These are phyloP conservation scores for Lachancea sp. DNA, from an alignment of 805 yeast genomes.

Conservation along the genomic window DNA sequence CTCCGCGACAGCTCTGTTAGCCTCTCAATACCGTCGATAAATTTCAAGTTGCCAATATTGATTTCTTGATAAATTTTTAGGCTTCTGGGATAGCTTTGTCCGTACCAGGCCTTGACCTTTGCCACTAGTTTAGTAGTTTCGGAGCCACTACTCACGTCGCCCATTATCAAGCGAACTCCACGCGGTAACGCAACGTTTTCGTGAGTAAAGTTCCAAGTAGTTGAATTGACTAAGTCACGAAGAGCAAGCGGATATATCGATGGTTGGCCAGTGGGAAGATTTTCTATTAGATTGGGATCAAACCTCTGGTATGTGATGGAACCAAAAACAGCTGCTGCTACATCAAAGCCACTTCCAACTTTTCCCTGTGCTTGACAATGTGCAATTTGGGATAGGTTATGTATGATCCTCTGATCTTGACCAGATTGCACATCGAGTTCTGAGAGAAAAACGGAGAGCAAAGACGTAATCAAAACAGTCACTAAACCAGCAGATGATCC, in stretches of 20 bases:
- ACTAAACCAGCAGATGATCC: slow-evolving; percentile 96
- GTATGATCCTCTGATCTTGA: slow-evolving; percentile 40
- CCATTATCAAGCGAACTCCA: slow-evolving; percentile 71
- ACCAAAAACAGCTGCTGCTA: slow-evolving; percentile 92
- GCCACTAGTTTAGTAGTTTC: slow-evolving; percentile 89
- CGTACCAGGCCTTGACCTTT: slow-evolving; percentile 66
- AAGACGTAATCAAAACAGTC: slow-evolving; percentile 66
- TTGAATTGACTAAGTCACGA: slow-evolving; percentile 34
- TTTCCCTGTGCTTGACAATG: slow-evolving; percentile 94
- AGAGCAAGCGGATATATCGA: slow-evolving; percentile 31
- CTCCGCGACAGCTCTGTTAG: slow-evolving; percentile 33
- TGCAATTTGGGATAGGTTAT: slow-evolving; percentile 80
- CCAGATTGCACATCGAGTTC: slow-evolving; percentile 29
- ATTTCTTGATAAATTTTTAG: slow-evolving; percentile 47
- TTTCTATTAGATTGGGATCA: slow-evolving; percentile 44
- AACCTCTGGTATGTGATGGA: slow-evolving; percentile 79
- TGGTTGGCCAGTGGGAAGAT: slow-evolving; percentile 30
- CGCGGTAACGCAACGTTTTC: slow-evolving; percentile 59
- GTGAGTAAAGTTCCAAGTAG: slow-evolving; percentile 58
- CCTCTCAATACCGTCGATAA: slow-evolving; percentile 44
- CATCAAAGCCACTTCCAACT: slow-evolving; percentile 95
- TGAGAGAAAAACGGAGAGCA: slow-evolving; percentile 44
- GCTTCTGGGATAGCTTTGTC: slow-evolving; percentile 45
- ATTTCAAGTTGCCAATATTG: slow-evolving; percentile 49
- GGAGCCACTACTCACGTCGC: slow-evolving; percentile 88